phyloP scores from a whole-genome alignment of 805 yeast species.

The Metschnikowia reukaufii region DNA sequence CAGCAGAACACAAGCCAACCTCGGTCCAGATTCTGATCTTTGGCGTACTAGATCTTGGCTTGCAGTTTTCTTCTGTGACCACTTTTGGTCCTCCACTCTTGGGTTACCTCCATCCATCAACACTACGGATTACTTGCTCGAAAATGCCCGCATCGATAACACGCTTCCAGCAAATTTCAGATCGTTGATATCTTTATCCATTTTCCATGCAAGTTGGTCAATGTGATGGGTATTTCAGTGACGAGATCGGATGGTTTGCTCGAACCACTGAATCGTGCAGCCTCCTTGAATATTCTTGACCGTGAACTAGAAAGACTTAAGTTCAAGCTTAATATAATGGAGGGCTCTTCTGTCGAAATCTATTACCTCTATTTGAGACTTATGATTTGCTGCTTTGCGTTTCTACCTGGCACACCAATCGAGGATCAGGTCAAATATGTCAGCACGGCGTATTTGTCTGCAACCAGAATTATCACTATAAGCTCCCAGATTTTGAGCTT shows the following conservation, averaged over 20 bases:
- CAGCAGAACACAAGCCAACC: slow-evolving; percentile 81
- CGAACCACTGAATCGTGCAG: slow-evolving; percentile 80
- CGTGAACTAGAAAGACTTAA: slow-evolving; percentile 73
- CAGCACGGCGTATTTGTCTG: slow-evolving; percentile 73
- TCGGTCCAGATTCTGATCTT: slow-evolving; percentile 82
- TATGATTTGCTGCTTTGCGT: slow-evolving; percentile 85
- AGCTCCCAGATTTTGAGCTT: slow-evolving; percentile 59
- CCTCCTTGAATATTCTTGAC: slow-evolving; percentile 72
- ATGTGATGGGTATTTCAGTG: slow-evolving; percentile 84
- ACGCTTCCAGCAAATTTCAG: slow-evolving; percentile 68
- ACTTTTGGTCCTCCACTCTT: slow-evolving; percentile 83
- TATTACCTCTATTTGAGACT: slow-evolving; percentile 75
- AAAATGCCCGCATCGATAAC: slow-evolving; percentile 69
- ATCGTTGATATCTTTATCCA: slow-evolving; percentile 68
- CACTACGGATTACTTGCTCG: slow-evolving; percentile 74
- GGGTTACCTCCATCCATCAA: slow-evolving; percentile 88
- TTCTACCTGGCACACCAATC: slow-evolving; percentile 83
- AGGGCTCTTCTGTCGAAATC: slow-evolving; percentile 68
- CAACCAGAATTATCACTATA: slow-evolving; percentile 79
- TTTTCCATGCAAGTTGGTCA: slow-evolving; percentile 79
- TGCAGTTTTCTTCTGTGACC: slow-evolving; percentile 83
- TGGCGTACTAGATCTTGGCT: slow-evolving; percentile 96
- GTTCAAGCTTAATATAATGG: slow-evolving; percentile 63
- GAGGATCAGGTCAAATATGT: slow-evolving; percentile 86
- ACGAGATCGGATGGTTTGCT: slow-evolving; percentile 85